Conservation (phyloP, 2,329 filamentous ascomycete species). For the Chaetomiaceae sp. region DNA sequence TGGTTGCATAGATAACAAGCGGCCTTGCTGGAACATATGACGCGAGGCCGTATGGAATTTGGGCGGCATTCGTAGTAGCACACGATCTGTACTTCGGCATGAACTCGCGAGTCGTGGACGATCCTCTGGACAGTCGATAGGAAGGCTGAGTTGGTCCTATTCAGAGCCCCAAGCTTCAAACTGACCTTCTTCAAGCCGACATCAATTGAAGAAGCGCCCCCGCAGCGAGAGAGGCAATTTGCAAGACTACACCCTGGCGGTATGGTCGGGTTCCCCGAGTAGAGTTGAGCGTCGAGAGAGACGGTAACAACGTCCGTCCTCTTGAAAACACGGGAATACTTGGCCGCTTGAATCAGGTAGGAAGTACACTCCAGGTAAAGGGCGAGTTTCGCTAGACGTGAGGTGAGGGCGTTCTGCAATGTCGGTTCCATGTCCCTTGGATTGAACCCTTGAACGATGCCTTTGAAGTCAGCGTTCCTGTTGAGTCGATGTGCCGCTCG, state of each 20-base stretch:
- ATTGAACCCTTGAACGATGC: constrained; percentile 1
- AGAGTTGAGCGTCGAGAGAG: constrained; percentile 26
- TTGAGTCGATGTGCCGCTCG: constrained; percentile 1
- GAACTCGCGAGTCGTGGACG: constrained; percentile 33
- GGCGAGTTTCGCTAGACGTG: constrained; percentile 31
- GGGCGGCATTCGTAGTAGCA: constrained; percentile 35
- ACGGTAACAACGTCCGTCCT: constrained; percentile 27
- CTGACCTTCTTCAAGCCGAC: neutral
- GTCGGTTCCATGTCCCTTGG: neutral
- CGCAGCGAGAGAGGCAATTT: constrained; percentile 11
- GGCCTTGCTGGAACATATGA: constrained; percentile 44
- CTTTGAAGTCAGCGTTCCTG: neutral
- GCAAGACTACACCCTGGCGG: neutral
- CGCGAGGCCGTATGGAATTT: constrained; percentile 30
- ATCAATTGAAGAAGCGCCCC: neutral
- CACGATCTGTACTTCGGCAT: constrained; percentile 46
- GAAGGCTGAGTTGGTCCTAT: neutral
- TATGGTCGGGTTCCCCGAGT: constrained; percentile 11
- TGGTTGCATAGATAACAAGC: constrained; percentile 47
- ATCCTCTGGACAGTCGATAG: neutral
- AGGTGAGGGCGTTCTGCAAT: constrained; percentile 1
- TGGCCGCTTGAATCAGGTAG: constrained; percentile 30
- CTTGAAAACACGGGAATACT: constrained; percentile 26
- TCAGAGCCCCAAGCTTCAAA: neutral
- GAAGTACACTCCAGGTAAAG: constrained; percentile 32